Conservation (phyloP, 2,329 filamentous ascomycete species). For the Fusarium mangiferae region DNA sequence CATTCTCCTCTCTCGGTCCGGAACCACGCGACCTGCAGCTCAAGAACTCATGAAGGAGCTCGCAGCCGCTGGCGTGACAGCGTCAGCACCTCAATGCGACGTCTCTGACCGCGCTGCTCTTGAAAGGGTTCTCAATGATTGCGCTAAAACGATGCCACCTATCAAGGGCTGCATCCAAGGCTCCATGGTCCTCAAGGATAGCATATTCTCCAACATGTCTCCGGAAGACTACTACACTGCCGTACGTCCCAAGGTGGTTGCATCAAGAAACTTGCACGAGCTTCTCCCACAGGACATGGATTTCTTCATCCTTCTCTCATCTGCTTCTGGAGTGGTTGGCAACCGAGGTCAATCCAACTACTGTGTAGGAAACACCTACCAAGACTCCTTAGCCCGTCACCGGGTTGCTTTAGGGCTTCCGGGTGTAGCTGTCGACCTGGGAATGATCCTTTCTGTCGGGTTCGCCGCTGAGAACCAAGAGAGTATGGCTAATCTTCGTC, state of each 20-base stretch:
- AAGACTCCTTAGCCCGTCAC: constrained; percentile 5
- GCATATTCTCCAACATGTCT: constrained; percentile 64
- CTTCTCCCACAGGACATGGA: constrained; percentile 48
- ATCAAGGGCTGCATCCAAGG: constrained; percentile 57
- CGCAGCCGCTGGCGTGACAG: constrained; percentile 35
- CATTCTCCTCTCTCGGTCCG: not conserved
- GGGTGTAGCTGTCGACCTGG: constrained; percentile 62
- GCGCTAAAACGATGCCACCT: constrained; percentile 45
- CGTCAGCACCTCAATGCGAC: constrained; percentile 57
- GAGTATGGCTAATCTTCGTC: not conserved
- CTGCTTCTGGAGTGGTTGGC: constrained; percentile 61
- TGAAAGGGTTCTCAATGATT: constrained; percentile 38
- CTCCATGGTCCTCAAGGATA: constrained; percentile 59
- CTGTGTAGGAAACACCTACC: constrained; percentile 55
- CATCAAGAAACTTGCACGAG: constrained; percentile 65
- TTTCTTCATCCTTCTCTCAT: constrained; percentile 67
- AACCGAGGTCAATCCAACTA: constrained; percentile 65
- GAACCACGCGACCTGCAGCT: not conserved
- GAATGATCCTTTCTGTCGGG: constrained; percentile 60
- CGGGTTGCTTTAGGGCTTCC: not conserved
- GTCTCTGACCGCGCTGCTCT: constrained; percentile 53
- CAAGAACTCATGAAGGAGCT: not conserved
- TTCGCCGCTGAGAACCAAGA: constrained; percentile 60
- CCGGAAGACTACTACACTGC: constrained; percentile 59
- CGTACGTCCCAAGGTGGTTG: constrained; percentile 62